phyloP scores from a whole-genome alignment of 176 grass and related monocot genomes.

The Paspalum notatum region DNA sequence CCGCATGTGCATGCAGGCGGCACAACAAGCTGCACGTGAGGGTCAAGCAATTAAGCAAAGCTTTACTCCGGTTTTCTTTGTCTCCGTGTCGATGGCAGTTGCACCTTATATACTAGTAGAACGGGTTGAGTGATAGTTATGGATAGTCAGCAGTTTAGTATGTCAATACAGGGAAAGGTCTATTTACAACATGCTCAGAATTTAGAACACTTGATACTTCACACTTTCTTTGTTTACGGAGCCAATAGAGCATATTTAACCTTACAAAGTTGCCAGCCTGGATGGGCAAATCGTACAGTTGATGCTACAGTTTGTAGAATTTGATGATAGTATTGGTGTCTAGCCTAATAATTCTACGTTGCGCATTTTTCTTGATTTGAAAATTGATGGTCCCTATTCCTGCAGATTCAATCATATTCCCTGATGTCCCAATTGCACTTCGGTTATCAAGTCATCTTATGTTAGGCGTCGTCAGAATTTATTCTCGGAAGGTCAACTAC shows the following conservation, averaged over 20 bases:
- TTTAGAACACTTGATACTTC: slow-evolving; percentile 3
- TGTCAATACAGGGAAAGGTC: not conserved
- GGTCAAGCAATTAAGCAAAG: too few relatives aligned
- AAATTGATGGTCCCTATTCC: slow-evolving; percentile 13
- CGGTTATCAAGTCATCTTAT: slow-evolving; percentile 98
- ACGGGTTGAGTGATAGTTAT: not conserved
- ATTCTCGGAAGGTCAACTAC: slow-evolving; percentile 99
- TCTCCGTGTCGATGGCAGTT: too few relatives aligned
- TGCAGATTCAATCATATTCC: slow-evolving; percentile 99
- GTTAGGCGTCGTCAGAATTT: slow-evolving; percentile 97
- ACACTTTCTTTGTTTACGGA: slow-evolving; percentile 10
- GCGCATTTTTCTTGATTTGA: slow-evolving; percentile 3
- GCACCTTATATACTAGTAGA: too few relatives aligned
- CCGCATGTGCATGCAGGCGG: too few relatives aligned
- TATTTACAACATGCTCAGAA: slow-evolving; percentile 1
- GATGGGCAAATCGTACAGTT: slow-evolving; percentile 4
- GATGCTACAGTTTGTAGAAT: not conserved
- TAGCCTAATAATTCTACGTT: slow-evolving; percentile 2
- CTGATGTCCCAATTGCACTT: slow-evolving; percentile 96
- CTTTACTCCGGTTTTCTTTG: too few relatives aligned
- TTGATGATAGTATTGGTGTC: slow-evolving; percentile 11
- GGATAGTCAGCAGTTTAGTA: slow-evolving; percentile 11
- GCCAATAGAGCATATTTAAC: not conserved
- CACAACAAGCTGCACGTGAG: too few relatives aligned
- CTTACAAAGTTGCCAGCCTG: not conserved